Percentiles rank a stretch among this genome's conserved stretches.
Evolutionary conservation across 805 yeast species (phyloP).

Genomic region (Kluyveromyces nonfermentans): DNA sequence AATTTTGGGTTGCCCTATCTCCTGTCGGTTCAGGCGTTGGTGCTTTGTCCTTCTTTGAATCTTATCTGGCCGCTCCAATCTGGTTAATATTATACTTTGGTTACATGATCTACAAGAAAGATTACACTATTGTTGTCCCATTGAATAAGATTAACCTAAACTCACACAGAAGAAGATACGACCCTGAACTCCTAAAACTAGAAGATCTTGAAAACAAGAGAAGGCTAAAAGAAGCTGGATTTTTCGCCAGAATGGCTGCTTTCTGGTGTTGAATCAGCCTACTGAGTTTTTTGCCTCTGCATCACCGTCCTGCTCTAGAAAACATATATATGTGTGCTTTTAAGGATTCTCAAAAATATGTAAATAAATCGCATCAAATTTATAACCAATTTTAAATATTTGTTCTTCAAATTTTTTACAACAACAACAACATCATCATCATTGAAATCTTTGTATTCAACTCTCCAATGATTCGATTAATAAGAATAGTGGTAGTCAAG

Average conservation of each 20-base stretch:
- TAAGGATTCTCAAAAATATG: background rate
- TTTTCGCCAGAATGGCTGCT: conserved; percentile 1
- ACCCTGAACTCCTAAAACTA: conserved; percentile 33
- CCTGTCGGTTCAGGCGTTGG: conserved; percentile 37
- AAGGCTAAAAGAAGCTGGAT: conserved; percentile 11
- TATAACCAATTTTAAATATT: background rate
- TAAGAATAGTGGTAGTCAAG: background rate
- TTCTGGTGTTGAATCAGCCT: conserved; percentile 6
- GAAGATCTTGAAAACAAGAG: conserved; percentile 32
- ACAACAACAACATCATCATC: too few relatives aligned
- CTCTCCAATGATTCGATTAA: too few relatives aligned
- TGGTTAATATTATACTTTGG: conserved; percentile 36
- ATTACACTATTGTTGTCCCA: conserved; percentile 27
- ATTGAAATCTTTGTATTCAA: background rate
- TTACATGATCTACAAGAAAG: conserved; percentile 40
- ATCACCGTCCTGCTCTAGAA: background rate
- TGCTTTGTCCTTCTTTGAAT: conserved; percentile 40
- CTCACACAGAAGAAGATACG: conserved; percentile 32
- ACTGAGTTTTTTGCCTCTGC: background rate
- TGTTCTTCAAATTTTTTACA: too few relatives aligned
- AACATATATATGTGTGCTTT: background rate
- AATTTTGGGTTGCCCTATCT: conserved; percentile 55
- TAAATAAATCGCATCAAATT: background rate
- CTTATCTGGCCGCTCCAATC: conserved; percentile 41
- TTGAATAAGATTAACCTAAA: conserved; percentile 35